phyloP scores from a whole-genome alignment of 208 protist species.

The Acanthamoeba sp. region DNA sequence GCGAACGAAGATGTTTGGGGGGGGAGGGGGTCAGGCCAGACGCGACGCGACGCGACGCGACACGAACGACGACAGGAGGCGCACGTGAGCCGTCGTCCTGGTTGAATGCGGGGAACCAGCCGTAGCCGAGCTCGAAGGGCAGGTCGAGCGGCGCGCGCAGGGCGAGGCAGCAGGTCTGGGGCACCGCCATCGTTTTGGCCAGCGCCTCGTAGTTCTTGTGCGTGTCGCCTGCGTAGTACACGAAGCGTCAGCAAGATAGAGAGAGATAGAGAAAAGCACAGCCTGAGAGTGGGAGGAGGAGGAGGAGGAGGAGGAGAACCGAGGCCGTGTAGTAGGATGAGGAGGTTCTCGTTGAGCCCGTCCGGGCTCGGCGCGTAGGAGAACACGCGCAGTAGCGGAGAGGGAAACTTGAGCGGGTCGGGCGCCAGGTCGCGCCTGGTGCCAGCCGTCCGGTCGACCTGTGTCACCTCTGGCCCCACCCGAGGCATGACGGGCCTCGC shows the following conservation, averaged over 20 bases:
- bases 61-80: neutral
- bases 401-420: neutral
- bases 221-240: conserved; percentile 47
- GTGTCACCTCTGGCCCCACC: neutral
- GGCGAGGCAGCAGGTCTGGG: conserved; percentile 51
- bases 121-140: conserved; percentile 47
- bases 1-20: no score
- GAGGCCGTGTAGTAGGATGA: conserved; percentile 54
- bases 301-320: neutral
- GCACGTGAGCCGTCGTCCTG: conserved; percentile 57
- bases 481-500: neutral
- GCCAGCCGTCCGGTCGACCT: neutral
- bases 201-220: conserved; percentile 29
- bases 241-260: no score
- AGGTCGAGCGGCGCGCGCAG: conserved; percentile 30
- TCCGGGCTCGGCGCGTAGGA: conserved; percentile 27
- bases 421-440: neutral
- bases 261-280: no score
- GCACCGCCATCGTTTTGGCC: conserved; percentile 40
- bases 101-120: conserved; percentile 50
- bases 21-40: no score
- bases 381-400: neutral
- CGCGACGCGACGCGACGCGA: no score
- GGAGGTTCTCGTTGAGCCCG: conserved; percentile 68
- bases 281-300: neutral